phyloP scores from a whole-genome alignment of 2,329 filamentous ascomycete genomes.

The Fusarium praegraminearum region DNA sequence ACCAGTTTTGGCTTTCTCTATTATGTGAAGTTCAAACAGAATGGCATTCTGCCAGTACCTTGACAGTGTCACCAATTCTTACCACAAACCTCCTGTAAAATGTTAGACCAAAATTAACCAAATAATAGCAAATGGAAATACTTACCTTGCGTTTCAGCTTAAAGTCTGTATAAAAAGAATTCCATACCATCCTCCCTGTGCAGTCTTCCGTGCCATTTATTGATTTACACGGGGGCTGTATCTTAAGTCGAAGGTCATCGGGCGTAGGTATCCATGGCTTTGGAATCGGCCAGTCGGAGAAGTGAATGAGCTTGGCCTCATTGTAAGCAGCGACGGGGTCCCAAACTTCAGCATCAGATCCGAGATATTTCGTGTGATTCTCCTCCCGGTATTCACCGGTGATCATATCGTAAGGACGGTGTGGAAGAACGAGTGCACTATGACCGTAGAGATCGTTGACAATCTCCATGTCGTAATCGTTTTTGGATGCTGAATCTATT shows the following conservation, averaged over 20 bases:
- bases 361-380: constrained; percentile 60
- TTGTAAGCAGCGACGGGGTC: constrained; percentile 64
- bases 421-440: constrained; percentile 71
- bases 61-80: neutral
- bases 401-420: constrained; percentile 71
- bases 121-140: rapidly evolving
- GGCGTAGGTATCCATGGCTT: constrained; percentile 63
- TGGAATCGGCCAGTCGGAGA: constrained; percentile 77
- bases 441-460: constrained; percentile 71
- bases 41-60: neutral
- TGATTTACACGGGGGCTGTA: constrained; percentile 55
- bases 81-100: constrained; percentile 3
- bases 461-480: constrained; percentile 75
- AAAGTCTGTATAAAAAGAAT: constrained; percentile 63
- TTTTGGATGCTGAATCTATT: constrained; percentile 41
- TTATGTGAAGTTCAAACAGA: neutral
- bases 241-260: constrained; percentile 8
- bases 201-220: constrained; percentile 62
- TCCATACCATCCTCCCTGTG: constrained; percentile 36
- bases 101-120: neutral
- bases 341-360: constrained; percentile 64
- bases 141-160: constrained; percentile 31
- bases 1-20: neutral
- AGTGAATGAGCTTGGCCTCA: constrained; percentile 76
- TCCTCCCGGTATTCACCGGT: constrained; percentile 71